Evolutionary conservation across 1,284 basidiomycete species (phyloP), one percentile per base, ranked within the genome.

Genomic region (Serendipita sp.): DNA sequence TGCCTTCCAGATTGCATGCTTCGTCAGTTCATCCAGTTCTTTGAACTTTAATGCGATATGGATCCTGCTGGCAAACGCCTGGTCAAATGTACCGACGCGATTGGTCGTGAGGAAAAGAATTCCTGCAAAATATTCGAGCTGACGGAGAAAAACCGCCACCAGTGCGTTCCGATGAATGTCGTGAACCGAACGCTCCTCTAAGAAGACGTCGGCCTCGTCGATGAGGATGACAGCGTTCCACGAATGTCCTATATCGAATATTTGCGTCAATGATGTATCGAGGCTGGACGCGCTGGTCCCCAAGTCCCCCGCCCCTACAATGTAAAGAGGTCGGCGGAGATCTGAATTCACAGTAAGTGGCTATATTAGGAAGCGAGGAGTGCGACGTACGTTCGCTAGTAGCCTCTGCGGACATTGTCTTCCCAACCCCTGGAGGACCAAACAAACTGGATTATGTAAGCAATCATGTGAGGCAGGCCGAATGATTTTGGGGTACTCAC

Each of bases 71-170:
- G 82, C 76, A 77, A 85, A 85, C 10, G 83, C 83, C 67, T 82
- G 79, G 69, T 85, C 83, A 70, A 84, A 84, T 1, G 78, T 75
- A 65, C 79, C 78, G 60, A 85, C 78, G 43, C 83, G 78, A 69
- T 84, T 85, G 22, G 83, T 84, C 26, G 84, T 84, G 53, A 86
- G 74, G 76, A 86, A 84, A 61, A 85, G 76, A 68, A 83, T 81
- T 2, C 82, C 82, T 45, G 78, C 78, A 71, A 83, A 82, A 70
- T 83, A 84, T 69, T 85, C 82, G 62, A 84, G 76, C 67, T 80
- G 79, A 29, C 81, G 79, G 45, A 82, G 73, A 64, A 83, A 83
- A 15, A 83, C 80, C 2, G 82, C 81, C 12, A 84, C 82, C 77
- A 85, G 81, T 2, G 82, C 82, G 67, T 84, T 85, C 10, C 82